Base-by-base conservation (phyloP, 768 basidiomycete genomes). In the Mycena latifolia region DNA sequence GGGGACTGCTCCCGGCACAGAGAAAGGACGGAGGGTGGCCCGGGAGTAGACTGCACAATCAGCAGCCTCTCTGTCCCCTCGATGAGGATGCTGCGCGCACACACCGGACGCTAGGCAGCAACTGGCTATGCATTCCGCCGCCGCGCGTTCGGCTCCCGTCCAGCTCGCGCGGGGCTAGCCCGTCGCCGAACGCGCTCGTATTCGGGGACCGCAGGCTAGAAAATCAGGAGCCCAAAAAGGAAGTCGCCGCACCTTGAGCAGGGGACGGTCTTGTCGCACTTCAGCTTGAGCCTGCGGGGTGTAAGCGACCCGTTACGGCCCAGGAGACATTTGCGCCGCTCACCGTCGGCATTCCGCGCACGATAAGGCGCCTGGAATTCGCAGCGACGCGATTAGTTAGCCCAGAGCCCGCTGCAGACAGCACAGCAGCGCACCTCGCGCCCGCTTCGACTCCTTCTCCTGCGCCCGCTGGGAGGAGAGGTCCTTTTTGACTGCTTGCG, bases 251-350 rank as follows among this genome's bases (percentile, higher is more conserved):
- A 85, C 85, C 85, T 86, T 54, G 85, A 83, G 65, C 86, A 87
- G 15, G 85, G 85, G 2, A 85, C 85, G 4, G 85, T 90, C 77
- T 92, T 93, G 77, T 92, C 90, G 76, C 92, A 93, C 76, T 89
- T 91, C 47, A 91, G 74, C 73, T 91, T 91, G 43, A 92, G 81
- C 29, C 89, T 90, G 70, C 41, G 22, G 55, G 9, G 14, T 17
- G 39, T 47, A n/a, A 56, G 55, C 24, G 2, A 53, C 25, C 25
- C 25, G 24, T 29, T 27, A 46, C 51, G 28, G n/a, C 35, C n/a
- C n/a, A n/a, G 24, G 28, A 29, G 25, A 35, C 17, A 48, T n/a
- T 18, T 25, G 47, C 25, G 47, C 43, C 47, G 45, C 77, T 58
- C 62, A 88, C 88, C 89, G 81, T 73, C 89, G 79, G 73, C 89